Percentiles rank a stretch among this genome's conserved stretches.
phyloP scores from a whole-genome alignment of 345 rosid species.

The Aegle marmelos region DNA sequence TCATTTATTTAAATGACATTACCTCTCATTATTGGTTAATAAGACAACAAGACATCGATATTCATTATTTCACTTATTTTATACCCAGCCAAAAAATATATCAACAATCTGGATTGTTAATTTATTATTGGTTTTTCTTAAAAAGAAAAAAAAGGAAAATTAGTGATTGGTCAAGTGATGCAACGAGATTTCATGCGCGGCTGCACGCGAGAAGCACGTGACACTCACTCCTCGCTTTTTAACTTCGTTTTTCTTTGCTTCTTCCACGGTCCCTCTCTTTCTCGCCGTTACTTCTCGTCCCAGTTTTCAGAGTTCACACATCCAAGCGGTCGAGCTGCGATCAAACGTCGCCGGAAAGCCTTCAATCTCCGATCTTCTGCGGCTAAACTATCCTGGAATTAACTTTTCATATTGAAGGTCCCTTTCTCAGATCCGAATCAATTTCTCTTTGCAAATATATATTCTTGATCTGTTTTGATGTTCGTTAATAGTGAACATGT shows the following conservation, averaged over 20 bases:
- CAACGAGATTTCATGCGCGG: not conserved
- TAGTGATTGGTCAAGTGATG: not conserved
- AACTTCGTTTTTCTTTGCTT: not conserved
- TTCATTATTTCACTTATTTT: too few species aligned
- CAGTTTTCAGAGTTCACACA: not conserved
- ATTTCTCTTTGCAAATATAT: not conserved
- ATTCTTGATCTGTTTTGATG: not conserved
- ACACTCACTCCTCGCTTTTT: not conserved
- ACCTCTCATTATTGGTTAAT: not conserved
- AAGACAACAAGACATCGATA: not conserved
- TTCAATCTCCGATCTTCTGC: not conserved
- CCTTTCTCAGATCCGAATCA: constrained; percentile 10
- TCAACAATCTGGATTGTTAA: not conserved
- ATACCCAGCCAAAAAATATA: too few species aligned
- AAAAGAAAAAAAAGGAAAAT: not conserved
- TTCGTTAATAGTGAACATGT: not conserved
- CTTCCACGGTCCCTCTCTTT: too few species aligned
- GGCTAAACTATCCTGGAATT: not conserved
- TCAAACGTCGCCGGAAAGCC: not conserved
- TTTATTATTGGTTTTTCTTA: not conserved
- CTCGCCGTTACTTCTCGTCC: not conserved
- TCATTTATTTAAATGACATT: too few species aligned
- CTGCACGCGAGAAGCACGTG: constrained; percentile 8
- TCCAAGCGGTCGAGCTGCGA: not conserved
- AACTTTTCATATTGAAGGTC: not conserved